Evolutionary conservation across 305 asterid genomes (phyloP).

Genomic region (Fraxinus ornus): DNA sequence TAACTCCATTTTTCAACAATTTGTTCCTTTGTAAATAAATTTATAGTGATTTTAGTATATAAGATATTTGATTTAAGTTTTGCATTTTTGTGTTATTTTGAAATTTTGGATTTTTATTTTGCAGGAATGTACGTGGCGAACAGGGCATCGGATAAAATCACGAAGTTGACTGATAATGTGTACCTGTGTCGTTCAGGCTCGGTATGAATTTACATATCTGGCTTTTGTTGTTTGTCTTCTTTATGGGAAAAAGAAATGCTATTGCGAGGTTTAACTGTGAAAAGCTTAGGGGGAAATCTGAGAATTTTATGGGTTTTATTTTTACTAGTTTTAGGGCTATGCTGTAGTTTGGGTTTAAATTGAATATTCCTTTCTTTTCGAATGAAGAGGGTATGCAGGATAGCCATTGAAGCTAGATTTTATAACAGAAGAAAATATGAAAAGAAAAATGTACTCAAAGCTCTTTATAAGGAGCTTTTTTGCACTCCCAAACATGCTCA

Average conservation of each 20-base stretch:
- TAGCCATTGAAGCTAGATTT: not conserved
- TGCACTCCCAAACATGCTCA: not conserved
- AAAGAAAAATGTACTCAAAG: not conserved
- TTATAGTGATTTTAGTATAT: not conserved
- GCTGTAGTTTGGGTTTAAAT: not conserved
- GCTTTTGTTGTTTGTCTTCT: not conserved
- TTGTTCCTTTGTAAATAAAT: not conserved
- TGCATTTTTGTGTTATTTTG: not conserved
- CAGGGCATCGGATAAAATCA: constrained; percentile 89
- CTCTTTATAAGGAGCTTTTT: not conserved
- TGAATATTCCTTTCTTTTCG: not conserved
- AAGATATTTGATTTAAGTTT: not conserved
- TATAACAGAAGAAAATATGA: not conserved
- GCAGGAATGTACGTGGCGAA: constrained; percentile 90
- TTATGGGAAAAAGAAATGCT: not conserved
- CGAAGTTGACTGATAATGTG: constrained; percentile 79
- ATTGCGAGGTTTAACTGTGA: not conserved
- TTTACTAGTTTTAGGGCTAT: not conserved
- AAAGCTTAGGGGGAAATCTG: not conserved
- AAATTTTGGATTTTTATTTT: not conserved
- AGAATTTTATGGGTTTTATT: not conserved
- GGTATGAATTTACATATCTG: constrained; percentile 39
- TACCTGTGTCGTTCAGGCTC: constrained; percentile 91
- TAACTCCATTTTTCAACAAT: constrained; percentile 15
- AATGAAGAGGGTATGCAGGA: not conserved